Base-by-base conservation (phyloP, 2,329 filamentous ascomycete genomes). In the Aspergillus bombycis region DNA sequence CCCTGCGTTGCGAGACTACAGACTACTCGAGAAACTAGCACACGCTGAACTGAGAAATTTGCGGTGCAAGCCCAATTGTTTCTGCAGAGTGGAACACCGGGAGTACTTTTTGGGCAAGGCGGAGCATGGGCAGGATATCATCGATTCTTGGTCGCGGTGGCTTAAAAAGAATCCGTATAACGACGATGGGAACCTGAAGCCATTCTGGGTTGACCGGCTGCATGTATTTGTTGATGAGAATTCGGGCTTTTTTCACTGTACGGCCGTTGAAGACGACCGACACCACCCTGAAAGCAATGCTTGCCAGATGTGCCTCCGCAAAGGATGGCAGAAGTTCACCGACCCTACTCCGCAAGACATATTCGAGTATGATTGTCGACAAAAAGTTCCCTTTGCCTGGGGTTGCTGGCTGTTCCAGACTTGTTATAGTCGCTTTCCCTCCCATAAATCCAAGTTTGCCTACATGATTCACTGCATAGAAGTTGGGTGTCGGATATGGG, bases 81-180 rank as follows among this genome's bases (percentile, higher is more conserved):
- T 32, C 12, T 66, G 66, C 38, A 26, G 12, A 12, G 57, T 43
- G 6, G 34, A 63, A 34, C 59, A 64, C 41, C 43, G 26, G 23
- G 64, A 64, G 48, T 67, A 61, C 26, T 66, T 66, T 30, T 55
- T 34, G 30, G 64, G 62, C 8, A 38, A 63, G 10, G 45, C 61
- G 16, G 43, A 54, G 16, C 45, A 50, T 34, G 67, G 59, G 2
- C 46, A 56, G 4, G 60, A 59, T n/a, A 53, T 65, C 10, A 23
- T 68, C 14, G 50, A 62, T 10, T 62, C 59, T 38, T 68, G 67
- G 67, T 60, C 61, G 10, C 50, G 46, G 10, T 68, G 67, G 67
- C 58, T 68, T 4, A 19, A 41, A 11, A 46, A 67, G n/a, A 5
- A 57, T 0, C 65, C 67, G 2, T 68, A 64, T 26, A 57, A 60